phyloP scores from a whole-genome alignment of 2,329 filamentous ascomycete species.

The Fusarium zealandicum region DNA sequence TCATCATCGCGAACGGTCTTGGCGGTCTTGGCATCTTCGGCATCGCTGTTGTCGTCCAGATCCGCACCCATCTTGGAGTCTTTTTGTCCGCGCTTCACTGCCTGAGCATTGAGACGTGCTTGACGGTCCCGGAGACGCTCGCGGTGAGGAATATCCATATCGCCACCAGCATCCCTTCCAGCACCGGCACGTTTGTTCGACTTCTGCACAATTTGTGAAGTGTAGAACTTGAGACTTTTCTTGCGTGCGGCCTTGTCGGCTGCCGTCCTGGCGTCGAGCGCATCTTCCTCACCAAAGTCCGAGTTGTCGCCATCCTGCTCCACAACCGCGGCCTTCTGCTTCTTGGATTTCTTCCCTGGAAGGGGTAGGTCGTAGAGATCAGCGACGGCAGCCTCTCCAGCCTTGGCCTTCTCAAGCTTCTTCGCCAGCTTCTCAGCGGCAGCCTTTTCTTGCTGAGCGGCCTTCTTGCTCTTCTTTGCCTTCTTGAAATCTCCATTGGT shows the following conservation, averaged over 20 bases:
- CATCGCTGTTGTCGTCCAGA: slow-evolving; percentile 72
- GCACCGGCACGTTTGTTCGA: slow-evolving; percentile 81
- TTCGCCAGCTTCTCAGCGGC: slow-evolving; percentile 50
- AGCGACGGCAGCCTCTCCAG: slow-evolving; percentile 74
- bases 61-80: slow-evolving; percentile 68
- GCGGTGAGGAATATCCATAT: slow-evolving; percentile 84
- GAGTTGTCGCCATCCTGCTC: slow-evolving; percentile 70
- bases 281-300: slow-evolving; percentile 91
- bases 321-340: slow-evolving; percentile 42
- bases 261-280: slow-evolving; percentile 77
- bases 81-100: slow-evolving; percentile 80
- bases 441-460: slow-evolving; percentile 48
- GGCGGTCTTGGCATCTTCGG: slow-evolving; percentile 65
- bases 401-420: slow-evolving; percentile 59
- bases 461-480: slow-evolving; percentile 41
- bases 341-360: slow-evolving; percentile 56
- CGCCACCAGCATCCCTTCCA: slow-evolving; percentile 77
- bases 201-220: slow-evolving; percentile 95
- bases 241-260: slow-evolving; percentile 89
- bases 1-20: slow-evolving; percentile 64
- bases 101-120: slow-evolving; percentile 85
- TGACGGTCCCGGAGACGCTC: slow-evolving; percentile 88
- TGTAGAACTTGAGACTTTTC: slow-evolving; percentile 96
- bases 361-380: slow-evolving; percentile 71
- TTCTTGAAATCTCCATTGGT: slow-evolving; percentile 39